Evolutionary conservation across 108 stramenopile genomes (phyloP).

Genomic region (Craspedostauros australis): DNA sequence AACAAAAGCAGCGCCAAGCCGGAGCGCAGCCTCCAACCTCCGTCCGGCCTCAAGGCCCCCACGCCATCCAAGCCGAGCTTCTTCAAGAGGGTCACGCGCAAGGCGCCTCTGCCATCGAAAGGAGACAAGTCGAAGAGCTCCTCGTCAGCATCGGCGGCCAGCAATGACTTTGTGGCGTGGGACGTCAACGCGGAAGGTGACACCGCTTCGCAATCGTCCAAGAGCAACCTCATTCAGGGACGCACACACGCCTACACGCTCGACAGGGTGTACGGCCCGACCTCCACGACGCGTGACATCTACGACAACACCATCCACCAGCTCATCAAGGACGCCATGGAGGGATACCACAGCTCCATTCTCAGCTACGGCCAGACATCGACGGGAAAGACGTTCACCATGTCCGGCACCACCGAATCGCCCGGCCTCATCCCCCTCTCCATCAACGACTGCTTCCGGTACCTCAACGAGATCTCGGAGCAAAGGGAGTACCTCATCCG

Average conservation of each 20-base stretch:
- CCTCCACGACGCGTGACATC: slow-evolving; percentile 29
- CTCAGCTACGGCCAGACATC: slow-evolving; percentile 90
- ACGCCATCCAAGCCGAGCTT: not conserved
- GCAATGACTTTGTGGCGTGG: slow-evolving; percentile 26
- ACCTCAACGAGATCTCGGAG: slow-evolving; percentile 27
- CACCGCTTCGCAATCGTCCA: slow-evolving; percentile 31
- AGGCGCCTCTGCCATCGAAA: not conserved
- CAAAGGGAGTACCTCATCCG: slow-evolving; percentile 68
- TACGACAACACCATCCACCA: slow-evolving; percentile 42
- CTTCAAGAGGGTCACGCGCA: not conserved
- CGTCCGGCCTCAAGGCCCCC: not conserved
- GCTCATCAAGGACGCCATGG: slow-evolving; percentile 63
- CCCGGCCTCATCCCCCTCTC: slow-evolving; percentile 65
- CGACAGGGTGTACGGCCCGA: slow-evolving; percentile 53
- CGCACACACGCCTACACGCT: slow-evolving; percentile 53
- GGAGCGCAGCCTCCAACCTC: not conserved
- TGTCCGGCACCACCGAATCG: slow-evolving; percentile 54
- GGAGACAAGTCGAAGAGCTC: not conserved
- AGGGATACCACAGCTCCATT: slow-evolving; percentile 90
- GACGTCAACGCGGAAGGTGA: slow-evolving; percentile 25
- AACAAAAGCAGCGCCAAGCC: not conserved
- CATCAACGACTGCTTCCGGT: slow-evolving; percentile 59
- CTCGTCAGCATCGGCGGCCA: not conserved
- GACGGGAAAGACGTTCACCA: slow-evolving; percentile 81
- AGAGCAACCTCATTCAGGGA: slow-evolving; percentile 25